Evolutionary conservation across 1,139 yeast genomes (phyloP), one percentile per base, ranked within the genome.

Genomic region (Pichia sp.): DNA sequence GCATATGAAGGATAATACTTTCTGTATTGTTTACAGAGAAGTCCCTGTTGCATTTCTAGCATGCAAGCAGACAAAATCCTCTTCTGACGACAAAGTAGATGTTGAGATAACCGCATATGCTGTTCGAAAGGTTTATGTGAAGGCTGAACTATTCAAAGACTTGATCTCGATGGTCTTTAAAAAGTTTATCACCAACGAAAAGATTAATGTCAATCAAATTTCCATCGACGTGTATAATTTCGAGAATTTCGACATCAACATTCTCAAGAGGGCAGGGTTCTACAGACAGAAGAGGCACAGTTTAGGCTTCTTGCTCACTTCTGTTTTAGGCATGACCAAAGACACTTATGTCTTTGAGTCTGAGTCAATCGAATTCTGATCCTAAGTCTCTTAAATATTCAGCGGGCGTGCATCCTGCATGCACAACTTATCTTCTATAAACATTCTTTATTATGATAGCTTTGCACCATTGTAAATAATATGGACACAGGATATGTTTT

Each of bases 31-130:
- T 13, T 86, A 85, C 69, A 78, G 90, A 64, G 80, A 78, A 30
- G 75, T 84, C 2, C 90, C 93, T 26, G 83, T 87, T 64, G 90
- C 90, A 0, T 71, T 83, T 45, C 71, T 79, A 26, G 71, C 84
- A 3, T 69, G 74, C 53, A 71, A 69, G n/a, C 58, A 71, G 52
- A 64, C 69, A 43, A 61, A 66, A 26, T 62, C 64, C 1, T 53
- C 70, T 41, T 59, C 68, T 10, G 43, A 40, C n/a, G 43, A 40
- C 4, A 32, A 11, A 8, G 62, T 65, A 5, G 68, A 71, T 10
- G 78, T 82, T 57, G 75, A 74, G 52, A 78, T 86, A 54, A 74
- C 81, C 4, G 82, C 85, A 2, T 67, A 82, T 23, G 85, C 85
- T 56, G 79, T 85, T 47, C 78, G 90, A 69, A 81, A 80, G 64